These are phyloP conservation scores for Ophiocordyceps unilateralis DNA, from an alignment of 2,329 filamentous ascomycete species.

Conservation along the genomic window DNA sequence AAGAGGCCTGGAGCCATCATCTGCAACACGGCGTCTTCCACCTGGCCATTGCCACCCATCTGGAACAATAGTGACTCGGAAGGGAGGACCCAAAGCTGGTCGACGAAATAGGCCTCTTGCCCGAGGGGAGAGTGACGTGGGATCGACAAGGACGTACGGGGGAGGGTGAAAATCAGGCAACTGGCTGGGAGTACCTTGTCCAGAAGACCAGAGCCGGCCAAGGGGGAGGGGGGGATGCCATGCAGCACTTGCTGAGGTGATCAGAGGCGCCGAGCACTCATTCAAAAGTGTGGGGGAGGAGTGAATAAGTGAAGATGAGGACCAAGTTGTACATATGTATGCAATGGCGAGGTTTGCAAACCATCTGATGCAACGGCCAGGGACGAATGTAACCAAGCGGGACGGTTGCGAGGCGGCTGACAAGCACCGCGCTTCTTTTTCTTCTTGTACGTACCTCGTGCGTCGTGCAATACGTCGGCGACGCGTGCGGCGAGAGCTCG, in stretches of 20 bases:
- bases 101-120: constrained; percentile 4
- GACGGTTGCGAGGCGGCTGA: constrained; percentile 2
- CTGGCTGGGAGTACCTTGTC: constrained; percentile 3
- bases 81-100: not conserved
- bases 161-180: constrained; percentile 9
- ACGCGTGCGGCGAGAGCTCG: not conserved
- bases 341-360: not conserved
- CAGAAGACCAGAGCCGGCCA: not conserved
- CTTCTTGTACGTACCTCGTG: constrained; percentile 2
- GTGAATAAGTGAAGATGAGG: not conserved
- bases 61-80: not conserved
- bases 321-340: not conserved
- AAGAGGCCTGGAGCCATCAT: not conserved
- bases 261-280: not conserved
- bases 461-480: not conserved
- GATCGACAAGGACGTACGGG: constrained; percentile 1
- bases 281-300: not conserved
- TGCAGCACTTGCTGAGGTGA: not conserved
- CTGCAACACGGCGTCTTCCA: not conserved
- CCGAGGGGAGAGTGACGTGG: constrained; percentile 3
- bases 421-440: not conserved
- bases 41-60: constrained; percentile 2
- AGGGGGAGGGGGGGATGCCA: not conserved
- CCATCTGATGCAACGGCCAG: constrained; percentile 1
- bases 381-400: constrained; percentile 1